These are phyloP conservation scores for Paramecium caudatum DNA, from an alignment of 73 alveolate species.

Conservation along the genomic window DNA sequence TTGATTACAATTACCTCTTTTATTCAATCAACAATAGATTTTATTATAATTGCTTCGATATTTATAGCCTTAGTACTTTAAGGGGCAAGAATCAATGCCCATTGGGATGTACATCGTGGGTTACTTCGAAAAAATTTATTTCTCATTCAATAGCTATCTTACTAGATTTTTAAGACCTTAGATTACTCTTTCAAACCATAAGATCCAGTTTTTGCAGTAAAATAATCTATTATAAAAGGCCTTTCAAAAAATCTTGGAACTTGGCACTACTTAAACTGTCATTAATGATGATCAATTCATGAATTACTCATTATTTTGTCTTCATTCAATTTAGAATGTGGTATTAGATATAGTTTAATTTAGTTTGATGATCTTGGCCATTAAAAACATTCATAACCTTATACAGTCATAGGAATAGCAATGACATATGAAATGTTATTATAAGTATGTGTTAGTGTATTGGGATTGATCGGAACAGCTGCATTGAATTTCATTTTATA, in stretches of 20 bases:
- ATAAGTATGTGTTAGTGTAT: background rate
- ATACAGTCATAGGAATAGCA: constrained; percentile 27
- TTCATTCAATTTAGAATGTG: constrained; percentile 37
- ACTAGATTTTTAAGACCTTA: background rate
- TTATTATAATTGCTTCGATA: background rate
- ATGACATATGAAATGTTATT: constrained; percentile 17
- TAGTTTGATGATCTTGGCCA: constrained; percentile 40
- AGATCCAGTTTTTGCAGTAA: constrained; percentile 42
- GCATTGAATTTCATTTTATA: constrained; percentile 22
- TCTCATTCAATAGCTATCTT: constrained; percentile 16
- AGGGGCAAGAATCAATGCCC: constrained; percentile 64
- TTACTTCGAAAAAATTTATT: constrained; percentile 26
- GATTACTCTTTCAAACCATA: constrained; percentile 19
- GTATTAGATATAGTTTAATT: background rate
- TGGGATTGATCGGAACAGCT: constrained; percentile 39
- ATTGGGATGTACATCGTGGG: constrained; percentile 45
- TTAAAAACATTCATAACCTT: background rate
- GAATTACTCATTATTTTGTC: background rate
- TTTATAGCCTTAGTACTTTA: constrained; percentile 9
- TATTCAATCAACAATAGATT: background rate
- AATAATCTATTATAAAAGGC: background rate
- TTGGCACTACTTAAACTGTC: background rate
- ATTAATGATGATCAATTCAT: constrained; percentile 6
- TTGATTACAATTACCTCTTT: background rate
- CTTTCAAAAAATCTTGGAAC: background rate